Percentiles rank a stretch among this genome's conserved stretches.
These are phyloP conservation scores for Ensete glaucum DNA, from an alignment of 176 grass and related monocot species.

Conservation along the genomic window DNA sequence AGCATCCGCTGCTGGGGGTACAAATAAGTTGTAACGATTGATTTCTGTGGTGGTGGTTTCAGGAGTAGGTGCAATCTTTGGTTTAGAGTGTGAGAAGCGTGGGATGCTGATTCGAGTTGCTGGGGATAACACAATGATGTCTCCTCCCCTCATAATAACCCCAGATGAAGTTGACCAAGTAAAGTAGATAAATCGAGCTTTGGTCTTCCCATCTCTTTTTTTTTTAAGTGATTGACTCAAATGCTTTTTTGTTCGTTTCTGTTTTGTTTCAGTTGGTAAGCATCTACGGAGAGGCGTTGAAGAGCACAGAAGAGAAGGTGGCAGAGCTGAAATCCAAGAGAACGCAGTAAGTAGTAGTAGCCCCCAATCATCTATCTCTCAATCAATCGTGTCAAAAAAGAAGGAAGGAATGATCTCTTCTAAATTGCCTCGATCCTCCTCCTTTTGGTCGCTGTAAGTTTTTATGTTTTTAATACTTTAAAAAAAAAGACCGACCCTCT, in stretches of 20 bases:
- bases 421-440: neutral
- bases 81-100: constrained; percentile 71
- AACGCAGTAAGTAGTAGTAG: no score
- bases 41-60: constrained; percentile 22
- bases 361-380: no score
- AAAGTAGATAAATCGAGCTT: constrained; percentile 4
- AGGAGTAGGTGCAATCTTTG: constrained; percentile 89
- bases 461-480: no score
- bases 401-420: neutral
- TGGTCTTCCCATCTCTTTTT: neutral
- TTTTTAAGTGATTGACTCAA: neutral
- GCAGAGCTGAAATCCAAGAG: constrained; percentile 52
- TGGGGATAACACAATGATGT: constrained; percentile 93
- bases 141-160: constrained; percentile 58
- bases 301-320: constrained; percentile 61
- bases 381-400: no score
- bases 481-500: no score
- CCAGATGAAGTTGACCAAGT: constrained; percentile 67
- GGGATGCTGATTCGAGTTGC: constrained; percentile 82
- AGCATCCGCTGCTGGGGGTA: constrained; percentile 3
- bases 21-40: neutral
- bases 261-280: constrained; percentile 50
- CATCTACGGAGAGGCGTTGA: constrained; percentile 67
- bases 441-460: neutral
- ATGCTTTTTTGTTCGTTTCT: no score